Percentiles rank a stretch among this genome's conserved stretches.
Evolutionary conservation across 139 green algal genomes (phyloP).

Genomic region (Coelastrella sp.): DNA sequence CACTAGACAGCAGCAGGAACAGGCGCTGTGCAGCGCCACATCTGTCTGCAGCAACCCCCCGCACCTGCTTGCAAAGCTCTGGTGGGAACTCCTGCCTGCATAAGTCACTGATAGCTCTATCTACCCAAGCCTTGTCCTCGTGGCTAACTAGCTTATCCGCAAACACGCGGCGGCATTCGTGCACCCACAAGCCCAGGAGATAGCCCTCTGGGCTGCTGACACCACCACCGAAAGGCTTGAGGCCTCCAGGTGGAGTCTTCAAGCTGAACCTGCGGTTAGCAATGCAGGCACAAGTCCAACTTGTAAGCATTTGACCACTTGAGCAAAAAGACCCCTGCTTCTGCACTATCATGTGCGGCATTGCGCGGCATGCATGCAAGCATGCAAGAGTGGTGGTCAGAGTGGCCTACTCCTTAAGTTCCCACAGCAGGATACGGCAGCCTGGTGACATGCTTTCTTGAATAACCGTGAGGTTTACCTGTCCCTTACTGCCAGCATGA

Average conservation of each 20-base stretch:
- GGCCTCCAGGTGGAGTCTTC: neutral
- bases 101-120: constrained; percentile 75
- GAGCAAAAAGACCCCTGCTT: too few species aligned
- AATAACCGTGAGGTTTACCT: neutral
- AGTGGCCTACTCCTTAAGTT: too few species aligned
- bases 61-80: constrained; percentile 73
- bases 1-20: too few species aligned
- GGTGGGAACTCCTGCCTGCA: constrained; percentile 71
- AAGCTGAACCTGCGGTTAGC: constrained; percentile 40
- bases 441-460: too few species aligned
- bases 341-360: too few species aligned
- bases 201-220: constrained; percentile 88
- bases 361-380: too few species aligned
- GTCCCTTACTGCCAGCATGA: constrained; percentile 87
- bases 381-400: too few species aligned
- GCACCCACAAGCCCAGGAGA: constrained; percentile 90
- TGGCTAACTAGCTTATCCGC: constrained; percentile 89
- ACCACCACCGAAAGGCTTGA: constrained; percentile 71
- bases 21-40: too few species aligned
- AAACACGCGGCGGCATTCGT: constrained; percentile 96
- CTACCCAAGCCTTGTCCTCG: constrained; percentile 93
- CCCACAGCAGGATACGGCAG: too few species aligned
- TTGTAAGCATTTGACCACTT: too few species aligned
- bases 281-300: neutral
- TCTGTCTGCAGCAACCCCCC: too few species aligned